phyloP scores from a whole-genome alignment of 1,139 yeast genomes.

The Fermentozyma sake region DNA sequence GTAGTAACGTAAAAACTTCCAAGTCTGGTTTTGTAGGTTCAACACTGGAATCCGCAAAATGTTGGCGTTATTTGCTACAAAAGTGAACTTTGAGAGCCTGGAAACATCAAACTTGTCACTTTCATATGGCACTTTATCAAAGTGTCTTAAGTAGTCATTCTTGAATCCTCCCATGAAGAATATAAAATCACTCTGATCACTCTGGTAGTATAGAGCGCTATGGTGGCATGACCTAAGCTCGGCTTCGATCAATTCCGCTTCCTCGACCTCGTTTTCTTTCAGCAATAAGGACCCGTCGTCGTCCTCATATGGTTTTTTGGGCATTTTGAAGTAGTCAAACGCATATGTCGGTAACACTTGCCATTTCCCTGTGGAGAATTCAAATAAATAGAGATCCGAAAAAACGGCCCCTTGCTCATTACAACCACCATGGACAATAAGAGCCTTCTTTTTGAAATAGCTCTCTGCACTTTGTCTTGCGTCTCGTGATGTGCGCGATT shows the following conservation, averaged over 20 bases:
- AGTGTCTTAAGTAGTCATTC: constrained; percentile 32
- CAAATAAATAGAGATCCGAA: constrained; percentile 32
- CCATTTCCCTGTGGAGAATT: constrained; percentile 36
- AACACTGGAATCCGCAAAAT: constrained; percentile 33
- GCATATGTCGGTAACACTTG: constrained; percentile 28
- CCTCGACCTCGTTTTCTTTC: constrained; percentile 20
- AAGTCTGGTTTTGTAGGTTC: constrained; percentile 40
- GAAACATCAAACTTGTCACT: constrained; percentile 36
- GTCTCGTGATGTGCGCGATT: no score
- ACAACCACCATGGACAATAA: constrained; percentile 43
- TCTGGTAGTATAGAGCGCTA: constrained; percentile 31
- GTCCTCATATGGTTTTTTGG: constrained; percentile 26
- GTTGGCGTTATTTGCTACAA: constrained; percentile 25
- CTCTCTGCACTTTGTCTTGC: constrained; percentile 8
- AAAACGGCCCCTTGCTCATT: constrained; percentile 26
- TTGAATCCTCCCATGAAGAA: constrained; percentile 40
- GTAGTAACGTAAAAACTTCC: constrained; percentile 36
- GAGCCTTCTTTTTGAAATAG: constrained; percentile 25
- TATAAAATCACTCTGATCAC: constrained; percentile 34
- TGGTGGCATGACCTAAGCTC: constrained; percentile 44
- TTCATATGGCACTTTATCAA: constrained; percentile 26
- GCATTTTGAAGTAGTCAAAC: constrained; percentile 32
- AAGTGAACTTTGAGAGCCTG: constrained; percentile 27
- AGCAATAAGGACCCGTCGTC: constrained; percentile 19
- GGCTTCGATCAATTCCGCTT: constrained; percentile 34